Conservation (phyloP, 495 filamentous ascomycete species). For the Penicillium chermesinum region DNA sequence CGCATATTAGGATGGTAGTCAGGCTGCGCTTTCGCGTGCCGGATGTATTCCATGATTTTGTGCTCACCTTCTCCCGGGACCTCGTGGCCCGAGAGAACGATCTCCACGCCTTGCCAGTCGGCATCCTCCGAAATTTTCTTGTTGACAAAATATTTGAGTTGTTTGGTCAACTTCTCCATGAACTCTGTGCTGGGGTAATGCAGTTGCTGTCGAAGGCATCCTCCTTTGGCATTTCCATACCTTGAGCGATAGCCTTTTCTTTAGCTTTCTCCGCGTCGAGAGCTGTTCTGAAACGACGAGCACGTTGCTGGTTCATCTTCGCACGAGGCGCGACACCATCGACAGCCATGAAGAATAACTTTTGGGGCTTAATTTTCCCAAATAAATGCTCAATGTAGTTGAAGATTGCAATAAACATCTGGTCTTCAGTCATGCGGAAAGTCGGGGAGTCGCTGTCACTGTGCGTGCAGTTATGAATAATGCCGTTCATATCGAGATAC, state of each 20-base stretch:
- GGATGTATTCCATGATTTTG: conserved; percentile 99
- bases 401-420: conserved; percentile 99
- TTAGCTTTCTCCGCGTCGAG: conserved; percentile 82
- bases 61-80: conserved; percentile 99
- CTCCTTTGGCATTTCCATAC: conserved; percentile 89
- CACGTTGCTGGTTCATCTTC: conserved; percentile 99
- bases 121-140: conserved; percentile 97
- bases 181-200: conserved; percentile 97
- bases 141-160: conserved; percentile 97
- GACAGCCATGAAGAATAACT: conserved; percentile 99
- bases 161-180: conserved; percentile 90
- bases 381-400: conserved; percentile 99
- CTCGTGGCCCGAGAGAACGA: conserved; percentile 96
- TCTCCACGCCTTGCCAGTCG: conserved; percentile 94
- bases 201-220: conserved; percentile 98
- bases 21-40: conserved; percentile 89
- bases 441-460: conserved; percentile 87
- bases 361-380: conserved; percentile 96
- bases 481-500: conserved; percentile 99
- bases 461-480: conserved; percentile 99
- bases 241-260: conserved; percentile 84
- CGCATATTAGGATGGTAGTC: conserved; percentile 92
- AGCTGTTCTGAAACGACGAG: conserved; percentile 91
- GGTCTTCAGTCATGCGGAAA: conserved; percentile 91
- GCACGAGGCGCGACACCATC: conserved; percentile 96